phyloP scores from a whole-genome alignment of 78 protist species.

The Cavenderia fasciculata region DNA sequence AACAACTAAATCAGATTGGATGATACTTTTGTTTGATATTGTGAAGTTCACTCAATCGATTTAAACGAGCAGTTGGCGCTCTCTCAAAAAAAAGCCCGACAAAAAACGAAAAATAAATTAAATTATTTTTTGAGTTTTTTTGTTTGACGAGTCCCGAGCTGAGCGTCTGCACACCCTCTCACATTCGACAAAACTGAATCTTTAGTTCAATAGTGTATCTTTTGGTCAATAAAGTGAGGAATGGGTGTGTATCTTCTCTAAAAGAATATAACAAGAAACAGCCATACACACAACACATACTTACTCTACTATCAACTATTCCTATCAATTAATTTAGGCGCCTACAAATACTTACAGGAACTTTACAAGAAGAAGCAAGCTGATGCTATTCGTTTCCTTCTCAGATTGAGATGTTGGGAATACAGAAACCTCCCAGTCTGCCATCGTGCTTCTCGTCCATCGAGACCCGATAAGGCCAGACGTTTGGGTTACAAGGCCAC shows the following conservation, averaged over 20 bases:
- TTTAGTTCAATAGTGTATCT: too few relatives aligned
- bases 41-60: too few relatives aligned
- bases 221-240: conserved; percentile 23
- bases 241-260: conserved; percentile 24
- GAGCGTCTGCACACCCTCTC: too few relatives aligned
- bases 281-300: background rate
- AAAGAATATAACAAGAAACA: background rate
- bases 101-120: too few relatives aligned
- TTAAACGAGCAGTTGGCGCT: too few relatives aligned
- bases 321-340: conserved; percentile 83
- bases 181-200: too few relatives aligned
- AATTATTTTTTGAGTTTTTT: too few relatives aligned
- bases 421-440: conserved; percentile 97
- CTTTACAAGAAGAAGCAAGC: conserved; percentile 98
- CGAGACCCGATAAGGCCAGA: conserved; percentile 99
- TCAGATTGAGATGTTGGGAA: conserved; percentile 99
- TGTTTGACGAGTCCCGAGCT: too few relatives aligned
- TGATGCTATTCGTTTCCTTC: conserved; percentile 98
- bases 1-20: too few relatives aligned
- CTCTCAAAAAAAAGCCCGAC: too few relatives aligned
- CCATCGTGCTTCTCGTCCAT: conserved; percentile 97
- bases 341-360: conserved; percentile 98
- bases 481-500: conserved; percentile 99
- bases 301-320: background rate
- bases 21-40: too few relatives aligned